Base-by-base conservation (phyloP, 2,329 filamentous ascomycete species). In the Berkeleyomyces rouxiae region DNA sequence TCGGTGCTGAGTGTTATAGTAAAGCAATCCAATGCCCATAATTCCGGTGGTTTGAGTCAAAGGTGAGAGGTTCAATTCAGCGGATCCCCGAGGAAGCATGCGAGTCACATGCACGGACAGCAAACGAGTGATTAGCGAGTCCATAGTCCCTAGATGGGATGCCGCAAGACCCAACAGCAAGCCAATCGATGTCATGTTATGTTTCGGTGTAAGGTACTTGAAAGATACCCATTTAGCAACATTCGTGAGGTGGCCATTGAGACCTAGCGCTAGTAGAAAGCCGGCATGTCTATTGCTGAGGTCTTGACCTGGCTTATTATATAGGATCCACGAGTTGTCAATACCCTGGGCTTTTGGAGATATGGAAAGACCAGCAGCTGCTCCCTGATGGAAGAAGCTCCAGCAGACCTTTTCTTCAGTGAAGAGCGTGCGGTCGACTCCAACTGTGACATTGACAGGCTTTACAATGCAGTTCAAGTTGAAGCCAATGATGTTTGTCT, bases 171-270 rank as follows among this genome's bases (percentile, higher is more conserved):
- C 93, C 0, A 99, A 78, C 2, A 99, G 79, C n/a, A 99, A 78
- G 7, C 93, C 93, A 62, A 99, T 92, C 0, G 93, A 97, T 33
- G 93, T 97, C 93, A 99, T 99, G 36, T 91, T 95, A 72, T 99
- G 95, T 70, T 99, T 99, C 1, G 93, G 92, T 0, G 93, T 99
- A n/a, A 99, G 77, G 68, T 99, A 99, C 70, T 96, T 97, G 80
- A 97, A 99, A 7, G 91, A 92, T 51, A 99, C 86, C 92, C 93
- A 99, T 75, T 97, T 97, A 2, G 93, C 93, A 37, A 99, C 82
- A 6, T 84, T 87, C 68, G 89, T 93, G n/a, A 99, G 77, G 74
- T 99, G 95, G 0, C 93, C 95, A 68, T 96, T 96, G 33, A 99
- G 77, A 3, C 93, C 93, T 3, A 99, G 78, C 3, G 90, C 93